These are phyloP conservation scores for Ceratocystis harringtonii DNA, from an alignment of 2,329 filamentous ascomycete species.

Conservation along the genomic window DNA sequence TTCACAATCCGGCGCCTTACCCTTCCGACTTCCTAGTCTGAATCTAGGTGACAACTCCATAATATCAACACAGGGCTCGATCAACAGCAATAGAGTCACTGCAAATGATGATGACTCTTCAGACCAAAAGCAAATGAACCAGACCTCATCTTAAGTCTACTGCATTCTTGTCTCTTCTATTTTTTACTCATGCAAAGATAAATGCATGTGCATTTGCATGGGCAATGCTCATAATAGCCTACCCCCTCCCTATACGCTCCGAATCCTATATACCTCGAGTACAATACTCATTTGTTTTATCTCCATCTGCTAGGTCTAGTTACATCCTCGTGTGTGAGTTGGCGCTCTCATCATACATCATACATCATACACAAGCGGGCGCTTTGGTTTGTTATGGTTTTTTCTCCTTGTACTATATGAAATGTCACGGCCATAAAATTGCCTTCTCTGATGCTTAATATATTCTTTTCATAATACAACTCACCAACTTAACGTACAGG, in stretches of 20 bases:
- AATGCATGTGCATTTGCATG: neutral
- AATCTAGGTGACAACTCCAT: conserved; percentile 36
- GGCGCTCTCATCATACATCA: neutral
- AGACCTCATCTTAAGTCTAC: neutral
- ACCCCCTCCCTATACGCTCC: neutral
- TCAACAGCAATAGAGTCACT: conserved; percentile 22
- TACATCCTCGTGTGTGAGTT: neutral
- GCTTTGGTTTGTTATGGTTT: neutral
- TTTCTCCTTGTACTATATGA: conserved; percentile 7
- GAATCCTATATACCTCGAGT: neutral
- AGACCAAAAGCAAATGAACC: neutral
- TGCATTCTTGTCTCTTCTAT: neutral
- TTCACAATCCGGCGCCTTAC: conserved; percentile 27
- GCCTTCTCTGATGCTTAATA: neutral
- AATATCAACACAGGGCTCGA: conserved; percentile 43
- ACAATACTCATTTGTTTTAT: neutral
- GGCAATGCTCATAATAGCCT: neutral
- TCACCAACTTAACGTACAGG: too few relatives aligned
- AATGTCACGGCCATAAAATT: neutral
- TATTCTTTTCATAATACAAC: neutral
- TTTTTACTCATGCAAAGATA: neutral
- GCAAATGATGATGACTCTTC: neutral
- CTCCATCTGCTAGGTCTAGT: neutral
- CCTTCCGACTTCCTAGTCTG: conserved; percentile 36
- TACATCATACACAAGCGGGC: neutral